phyloP scores from a whole-genome alignment of 768 basidiomycete species.

The Rhodotorula taiwanensis region DNA sequence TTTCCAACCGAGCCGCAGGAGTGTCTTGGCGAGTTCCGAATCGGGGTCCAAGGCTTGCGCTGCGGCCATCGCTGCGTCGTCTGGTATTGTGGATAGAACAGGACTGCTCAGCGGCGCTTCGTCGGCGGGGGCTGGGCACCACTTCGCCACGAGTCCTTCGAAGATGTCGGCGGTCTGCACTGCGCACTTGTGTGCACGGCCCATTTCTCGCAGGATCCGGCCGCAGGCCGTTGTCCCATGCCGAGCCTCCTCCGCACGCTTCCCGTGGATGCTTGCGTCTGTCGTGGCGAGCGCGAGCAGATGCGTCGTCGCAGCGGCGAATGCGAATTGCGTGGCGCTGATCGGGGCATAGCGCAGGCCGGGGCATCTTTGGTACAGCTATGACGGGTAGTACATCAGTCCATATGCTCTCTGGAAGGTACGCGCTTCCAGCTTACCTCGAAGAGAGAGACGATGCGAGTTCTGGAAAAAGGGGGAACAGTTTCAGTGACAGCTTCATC shows the following conservation, averaged over 20 bases:
- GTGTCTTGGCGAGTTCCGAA: constrained; percentile 12
- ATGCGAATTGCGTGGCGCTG: constrained; percentile 55
- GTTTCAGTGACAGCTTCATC: too few species aligned
- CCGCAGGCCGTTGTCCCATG: constrained; percentile 50
- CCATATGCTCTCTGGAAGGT: too few species aligned
- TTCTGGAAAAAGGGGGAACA: background rate
- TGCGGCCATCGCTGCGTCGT: background rate
- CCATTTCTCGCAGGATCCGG: constrained; percentile 54
- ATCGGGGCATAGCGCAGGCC: constrained; percentile 57
- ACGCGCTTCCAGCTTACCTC: constrained; percentile 34
- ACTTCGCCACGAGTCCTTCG: constrained; percentile 48
- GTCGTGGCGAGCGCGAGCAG: constrained; percentile 56
- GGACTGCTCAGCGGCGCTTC: background rate
- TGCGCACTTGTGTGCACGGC: constrained; percentile 55
- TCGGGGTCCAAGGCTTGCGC: constrained; percentile 8
- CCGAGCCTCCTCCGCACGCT: constrained; percentile 52
- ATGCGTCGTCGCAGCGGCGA: constrained; percentile 58
- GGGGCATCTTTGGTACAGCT: constrained; percentile 52
- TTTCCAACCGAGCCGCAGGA: constrained; percentile 11
- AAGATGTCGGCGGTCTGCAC: constrained; percentile 52
- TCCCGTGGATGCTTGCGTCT: constrained; percentile 44
- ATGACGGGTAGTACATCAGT: background rate
- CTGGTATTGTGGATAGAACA: too few species aligned
- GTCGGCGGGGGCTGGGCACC: constrained; percentile 5
- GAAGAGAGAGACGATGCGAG: constrained; percentile 52